Percentiles rank a stretch among this genome's conserved stretches.
Conservation (phyloP, 305 asterid species). For the Andrographis paniculata region DNA sequence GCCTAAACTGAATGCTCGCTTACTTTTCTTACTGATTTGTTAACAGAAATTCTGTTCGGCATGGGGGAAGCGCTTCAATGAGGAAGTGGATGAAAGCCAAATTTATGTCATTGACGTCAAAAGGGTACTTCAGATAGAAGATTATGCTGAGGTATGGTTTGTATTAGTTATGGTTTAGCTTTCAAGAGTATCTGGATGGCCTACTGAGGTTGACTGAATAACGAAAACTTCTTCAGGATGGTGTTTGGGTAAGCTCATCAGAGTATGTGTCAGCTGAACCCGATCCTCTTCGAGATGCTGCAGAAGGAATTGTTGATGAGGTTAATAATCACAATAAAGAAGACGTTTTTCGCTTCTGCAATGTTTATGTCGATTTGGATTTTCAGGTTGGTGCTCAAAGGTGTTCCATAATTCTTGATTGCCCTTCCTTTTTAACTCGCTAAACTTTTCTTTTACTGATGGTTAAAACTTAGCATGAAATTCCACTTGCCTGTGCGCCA, state of each 20-base stretch:
- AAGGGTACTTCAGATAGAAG: slow-evolving; percentile 70
- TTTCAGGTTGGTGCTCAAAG: slow-evolving; percentile 54
- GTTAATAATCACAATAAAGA: slow-evolving; percentile 64
- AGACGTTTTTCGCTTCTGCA: slow-evolving; percentile 80
- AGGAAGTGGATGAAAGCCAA: slow-evolving; percentile 58
- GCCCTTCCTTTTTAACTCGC: background rate
- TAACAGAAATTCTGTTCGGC: slow-evolving; percentile 49
- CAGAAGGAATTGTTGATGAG: slow-evolving; percentile 69
- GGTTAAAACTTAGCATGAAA: too few relatives aligned
- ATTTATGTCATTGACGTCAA: slow-evolving; percentile 58
- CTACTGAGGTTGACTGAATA: slow-evolving; percentile 15
- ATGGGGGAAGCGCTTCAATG: slow-evolving; percentile 64
- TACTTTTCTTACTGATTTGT: slow-evolving; percentile 18
- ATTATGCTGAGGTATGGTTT: slow-evolving; percentile 76
- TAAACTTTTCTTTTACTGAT: background rate
- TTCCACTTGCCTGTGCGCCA: too few relatives aligned
- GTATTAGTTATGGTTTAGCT: slow-evolving; percentile 9
- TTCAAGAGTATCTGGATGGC: slow-evolving; percentile 5
- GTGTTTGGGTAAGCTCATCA: slow-evolving; percentile 58
- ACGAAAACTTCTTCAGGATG: slow-evolving; percentile 40
- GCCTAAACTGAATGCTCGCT: slow-evolving; percentile 21
- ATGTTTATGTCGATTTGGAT: slow-evolving; percentile 62
- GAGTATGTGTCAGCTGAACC: slow-evolving; percentile 78
- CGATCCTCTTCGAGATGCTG: slow-evolving; percentile 81
- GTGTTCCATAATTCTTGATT: slow-evolving; percentile 8